Conservation (phyloP, 306 rosid species). For the Trichosanthes truncata region DNA sequence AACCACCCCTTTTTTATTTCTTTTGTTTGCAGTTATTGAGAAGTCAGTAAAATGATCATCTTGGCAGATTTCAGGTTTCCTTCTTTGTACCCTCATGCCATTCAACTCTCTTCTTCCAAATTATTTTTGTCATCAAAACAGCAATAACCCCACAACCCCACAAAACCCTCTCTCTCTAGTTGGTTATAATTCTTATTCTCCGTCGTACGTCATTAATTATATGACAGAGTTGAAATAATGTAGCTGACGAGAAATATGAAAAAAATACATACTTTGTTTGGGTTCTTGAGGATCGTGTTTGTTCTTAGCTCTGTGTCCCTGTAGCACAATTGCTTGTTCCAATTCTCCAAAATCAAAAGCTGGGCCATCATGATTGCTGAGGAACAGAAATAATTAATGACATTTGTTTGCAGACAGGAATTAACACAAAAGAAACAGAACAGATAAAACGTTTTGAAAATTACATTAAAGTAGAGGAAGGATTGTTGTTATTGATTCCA, state of each 20-base stretch:
- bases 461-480: slow-evolving; percentile 62
- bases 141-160: slow-evolving; percentile 11
- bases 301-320: slow-evolving; percentile 36
- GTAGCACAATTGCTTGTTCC: slow-evolving; percentile 81
- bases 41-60: slow-evolving; percentile 49
- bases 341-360: slow-evolving; percentile 87
- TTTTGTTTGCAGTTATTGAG: slow-evolving; percentile 56
- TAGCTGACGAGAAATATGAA: neutral
- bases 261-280: slow-evolving; percentile 53
- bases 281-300: slow-evolving; percentile 50
- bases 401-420: neutral
- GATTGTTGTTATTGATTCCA: slow-evolving; percentile 31
- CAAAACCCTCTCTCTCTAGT: slow-evolving; percentile 13
- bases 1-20: neutral
- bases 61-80: slow-evolving; percentile 36
- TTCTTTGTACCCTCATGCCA: slow-evolving; percentile 51
- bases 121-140: slow-evolving; percentile 49
- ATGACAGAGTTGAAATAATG: neutral
- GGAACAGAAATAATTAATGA: neutral
- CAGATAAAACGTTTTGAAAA: neutral
- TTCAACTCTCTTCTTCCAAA: slow-evolving; percentile 32
- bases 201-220: slow-evolving; percentile 24
- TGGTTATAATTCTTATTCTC: slow-evolving; percentile 29
- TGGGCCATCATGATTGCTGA: slow-evolving; percentile 58
- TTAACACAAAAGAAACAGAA: neutral